Evolutionary conservation across 2,329 filamentous ascomycete genomes (phyloP), one percentile per base, ranked within the genome.

Genomic region (Akanthomyces uredinophilus): DNA sequence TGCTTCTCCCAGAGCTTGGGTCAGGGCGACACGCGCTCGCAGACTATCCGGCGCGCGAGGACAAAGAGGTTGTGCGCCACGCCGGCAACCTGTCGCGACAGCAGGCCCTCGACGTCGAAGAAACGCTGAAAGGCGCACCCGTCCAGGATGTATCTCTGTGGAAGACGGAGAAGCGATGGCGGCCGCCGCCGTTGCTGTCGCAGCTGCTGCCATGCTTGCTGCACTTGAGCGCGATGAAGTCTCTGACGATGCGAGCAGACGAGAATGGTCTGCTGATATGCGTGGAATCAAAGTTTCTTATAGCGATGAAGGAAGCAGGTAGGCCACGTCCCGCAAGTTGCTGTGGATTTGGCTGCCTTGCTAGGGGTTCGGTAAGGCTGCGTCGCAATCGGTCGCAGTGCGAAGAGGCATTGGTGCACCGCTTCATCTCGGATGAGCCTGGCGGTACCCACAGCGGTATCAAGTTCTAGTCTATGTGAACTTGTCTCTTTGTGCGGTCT

Each of bases 101-200:
- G 61, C 7, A 49, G 49, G 24, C 50, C 56, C 13, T 63, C 61
- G 2, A 29, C n/a, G 5, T 50, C 56, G 18, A 43, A 18, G 8
- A 63, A 43, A 2, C 61, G 55, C 43, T 60, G 39, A 32, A 63
- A 63, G 6, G 61, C 56, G 10, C n/a, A n/a, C 61, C 61, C 50
- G 52, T 44, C 61, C 61, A 63, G 6, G 61, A 50, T 2, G 55
- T 63, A 39, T 63, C 61, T 1, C 56, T 56, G 51, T 63, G 61
- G 24, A 63, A 63, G 49, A 60, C 61, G 50, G 60, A 63, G 37
- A 63, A 60, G 24, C 61, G 57, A 18, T 63, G 61, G 13, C 46
- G 43, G 22, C 27, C 46, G 5, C 35, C 43, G 5, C 32, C n/a
- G n/a, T n/a, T n/a, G 32, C 27, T 27, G 27, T 51, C 61, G 24